Percentiles rank a stretch among this genome's conserved stretches.
Evolutionary conservation across 306 rosid genomes (phyloP).

Genomic region (Prunus mume): DNA sequence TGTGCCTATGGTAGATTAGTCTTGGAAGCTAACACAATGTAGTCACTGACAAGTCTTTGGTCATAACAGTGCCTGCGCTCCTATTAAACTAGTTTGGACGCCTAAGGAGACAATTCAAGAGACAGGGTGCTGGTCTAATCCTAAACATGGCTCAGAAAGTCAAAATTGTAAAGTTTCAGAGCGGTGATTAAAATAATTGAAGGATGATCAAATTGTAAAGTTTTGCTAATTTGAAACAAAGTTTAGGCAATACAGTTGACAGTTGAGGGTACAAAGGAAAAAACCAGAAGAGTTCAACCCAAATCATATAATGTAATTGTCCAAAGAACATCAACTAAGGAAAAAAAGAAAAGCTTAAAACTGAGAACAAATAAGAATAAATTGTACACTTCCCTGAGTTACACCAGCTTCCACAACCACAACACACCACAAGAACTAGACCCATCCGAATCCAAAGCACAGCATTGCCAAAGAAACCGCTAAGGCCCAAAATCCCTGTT

Average conservation of each 20-base stretch:
- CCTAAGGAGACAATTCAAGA: not conserved
- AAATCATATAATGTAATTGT: not conserved
- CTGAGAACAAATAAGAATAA: not conserved
- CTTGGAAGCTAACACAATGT: not conserved
- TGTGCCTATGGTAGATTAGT: not conserved
- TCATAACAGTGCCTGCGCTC: not conserved
- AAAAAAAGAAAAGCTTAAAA: not conserved
- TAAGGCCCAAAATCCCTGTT: slow-evolving; percentile 18
- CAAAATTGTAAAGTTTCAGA: not conserved
- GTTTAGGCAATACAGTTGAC: not conserved
- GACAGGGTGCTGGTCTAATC: not conserved
- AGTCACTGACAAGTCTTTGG: not conserved
- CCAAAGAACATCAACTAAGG: not conserved
- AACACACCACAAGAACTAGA: slow-evolving; percentile 21
- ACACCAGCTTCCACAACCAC: slow-evolving; percentile 1
- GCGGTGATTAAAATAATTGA: not conserved
- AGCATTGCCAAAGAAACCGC: slow-evolving; percentile 24
- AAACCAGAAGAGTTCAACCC: not conserved
- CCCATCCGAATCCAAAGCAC: slow-evolving; percentile 36
- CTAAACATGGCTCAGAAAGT: not conserved
- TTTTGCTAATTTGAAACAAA: not conserved
- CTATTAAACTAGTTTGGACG: not conserved
- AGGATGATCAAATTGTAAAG: not conserved
- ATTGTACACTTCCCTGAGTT: slow-evolving; percentile 3
- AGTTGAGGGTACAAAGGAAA: not conserved